Evolutionary conservation across 2,329 filamentous ascomycete species (phyloP), one percentile per base, ranked within the genome.

Genomic region (Aspergillus arachidicola): DNA sequence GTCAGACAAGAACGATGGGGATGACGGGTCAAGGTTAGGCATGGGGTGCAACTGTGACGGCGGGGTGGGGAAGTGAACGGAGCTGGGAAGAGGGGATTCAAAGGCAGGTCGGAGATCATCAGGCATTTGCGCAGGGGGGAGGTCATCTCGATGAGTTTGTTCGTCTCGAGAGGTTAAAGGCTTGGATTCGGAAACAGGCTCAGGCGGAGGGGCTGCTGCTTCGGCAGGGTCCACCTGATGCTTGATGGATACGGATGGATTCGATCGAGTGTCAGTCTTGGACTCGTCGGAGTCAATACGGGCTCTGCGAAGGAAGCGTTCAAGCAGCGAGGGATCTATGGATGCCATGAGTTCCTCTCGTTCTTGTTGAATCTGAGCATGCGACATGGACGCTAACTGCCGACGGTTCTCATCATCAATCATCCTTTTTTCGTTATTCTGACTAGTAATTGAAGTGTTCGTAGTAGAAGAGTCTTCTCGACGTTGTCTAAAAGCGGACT

Each of bases 321-420:
- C 86, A 6, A 99, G 83, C 36, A 97, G 80, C 0, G 85, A 85
- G 2, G 93, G 90, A 66, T 92, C 90, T 59, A 98, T 79, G 9
- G 86, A 87, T n/a, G 83, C 85, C 74, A 96, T 84, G n/a, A 99
- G 81, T 68, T 98, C 94, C 63, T 87, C 84, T 50, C 90, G 87
- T 64, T 95, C 93, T 69, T 89, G 84, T 65, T 91, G 88, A 63
- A 98, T 96, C 77, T 97, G 92, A 43, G 87, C 86, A 0, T 87
- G 81, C 1, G 91, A 91, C 95, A 99, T 97, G 30, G 84, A 82
- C 16, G 88, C 89, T 54, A 99, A 77, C 64, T 86, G 86, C 62
- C 88, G 85, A 51, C 81, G 86, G 72, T 98, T 99, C 76, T 98
- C 93, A 68, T 88, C 85, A 72, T 94, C 91, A 75, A 99, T 98